Evolutionary conservation across 177 flowering plant genomes (phyloP).

Genomic region (Vitis hybrid): DNA sequence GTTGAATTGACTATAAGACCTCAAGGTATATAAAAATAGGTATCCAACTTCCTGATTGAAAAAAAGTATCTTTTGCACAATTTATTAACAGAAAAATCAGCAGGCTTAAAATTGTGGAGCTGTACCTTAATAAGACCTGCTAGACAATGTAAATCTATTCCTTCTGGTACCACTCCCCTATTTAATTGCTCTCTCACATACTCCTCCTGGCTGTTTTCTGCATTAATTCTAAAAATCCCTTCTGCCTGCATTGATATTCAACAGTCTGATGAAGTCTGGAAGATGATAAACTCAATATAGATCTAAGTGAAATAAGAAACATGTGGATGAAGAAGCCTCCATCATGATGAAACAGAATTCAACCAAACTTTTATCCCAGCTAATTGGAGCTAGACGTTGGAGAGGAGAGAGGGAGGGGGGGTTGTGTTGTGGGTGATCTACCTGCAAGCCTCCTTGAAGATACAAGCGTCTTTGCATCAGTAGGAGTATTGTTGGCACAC

Average conservation of each 20-base stretch:
- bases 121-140: slow-evolving; percentile 86
- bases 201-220: slow-evolving; percentile 84
- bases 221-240: slow-evolving; percentile 83
- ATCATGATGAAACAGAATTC: background rate
- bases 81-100: too few relatives aligned
- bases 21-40: too few relatives aligned
- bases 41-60: too few relatives aligned
- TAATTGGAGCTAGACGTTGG: too few relatives aligned
- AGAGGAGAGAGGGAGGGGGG: background rate
- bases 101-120: background rate
- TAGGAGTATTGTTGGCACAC: slow-evolving; percentile 84
- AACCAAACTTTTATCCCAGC: background rate
- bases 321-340: background rate
- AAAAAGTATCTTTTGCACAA: too few relatives aligned
- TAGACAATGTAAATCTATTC: slow-evolving; percentile 81
- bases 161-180: slow-evolving; percentile 70
- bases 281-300: background rate
- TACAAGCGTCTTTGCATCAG: slow-evolving; percentile 72
- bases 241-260: slow-evolving; percentile 53
- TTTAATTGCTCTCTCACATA: slow-evolving; percentile 71
- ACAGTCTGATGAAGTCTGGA: background rate
- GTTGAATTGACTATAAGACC: too few relatives aligned
- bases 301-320: background rate
- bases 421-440: slow-evolving; percentile 11
- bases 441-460: slow-evolving; percentile 80